phyloP scores from a whole-genome alignment of 208 protist genomes.

The Acanthamoeba royreba region DNA sequence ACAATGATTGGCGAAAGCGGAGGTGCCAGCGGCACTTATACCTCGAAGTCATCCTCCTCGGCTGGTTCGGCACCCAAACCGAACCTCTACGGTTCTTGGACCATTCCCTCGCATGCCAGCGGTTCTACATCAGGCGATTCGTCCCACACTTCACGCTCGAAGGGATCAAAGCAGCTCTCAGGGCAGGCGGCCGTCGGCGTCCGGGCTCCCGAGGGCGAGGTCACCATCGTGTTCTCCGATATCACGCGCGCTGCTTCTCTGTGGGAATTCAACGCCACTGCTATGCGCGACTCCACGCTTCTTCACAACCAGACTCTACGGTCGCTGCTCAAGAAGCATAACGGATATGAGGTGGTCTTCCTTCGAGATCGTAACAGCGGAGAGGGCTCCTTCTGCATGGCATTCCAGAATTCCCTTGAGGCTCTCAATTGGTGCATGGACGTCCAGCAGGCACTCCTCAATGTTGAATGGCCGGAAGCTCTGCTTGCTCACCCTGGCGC shows the following conservation, averaged over 20 bases:
- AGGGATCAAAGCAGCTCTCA: background rate
- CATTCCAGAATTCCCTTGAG: background rate
- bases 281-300: slow-evolving; percentile 3
- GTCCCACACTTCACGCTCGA: background rate
- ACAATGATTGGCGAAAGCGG: background rate
- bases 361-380: background rate
- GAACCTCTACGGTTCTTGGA: background rate
- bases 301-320: background rate
- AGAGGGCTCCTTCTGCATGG: slow-evolving; percentile 49
- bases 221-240: slow-evolving; percentile 24
- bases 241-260: background rate
- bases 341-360: slow-evolving; percentile 39
- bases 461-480: background rate
- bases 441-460: slow-evolving; percentile 38
- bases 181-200: background rate
- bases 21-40: background rate
- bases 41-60: background rate
- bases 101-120: background rate
- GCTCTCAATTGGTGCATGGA: slow-evolving; percentile 13
- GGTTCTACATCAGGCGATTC: background rate
- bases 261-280: background rate
- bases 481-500: slow-evolving; percentile 19
- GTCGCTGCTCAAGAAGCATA: background rate
- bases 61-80: background rate
- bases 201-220: background rate